These are phyloP conservation scores for Tulasnella sp. DNA, from an alignment of 768 basidiomycete species.

Conservation along the genomic window DNA sequence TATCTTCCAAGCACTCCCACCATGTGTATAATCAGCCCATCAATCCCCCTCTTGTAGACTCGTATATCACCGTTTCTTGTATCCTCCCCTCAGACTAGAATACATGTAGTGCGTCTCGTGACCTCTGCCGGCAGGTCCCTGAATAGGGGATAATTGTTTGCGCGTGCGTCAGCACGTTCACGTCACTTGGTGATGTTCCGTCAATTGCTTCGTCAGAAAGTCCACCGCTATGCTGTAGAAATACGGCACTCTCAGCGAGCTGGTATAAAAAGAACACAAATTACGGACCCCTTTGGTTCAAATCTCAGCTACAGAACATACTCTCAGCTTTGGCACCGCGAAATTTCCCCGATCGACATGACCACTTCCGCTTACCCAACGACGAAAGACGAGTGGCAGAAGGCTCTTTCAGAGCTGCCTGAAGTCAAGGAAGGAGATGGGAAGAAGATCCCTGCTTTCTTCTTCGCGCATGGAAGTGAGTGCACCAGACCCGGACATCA, in stretches of 20 bases:
- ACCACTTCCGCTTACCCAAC: background rate
- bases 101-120: background rate
- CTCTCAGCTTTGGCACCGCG: background rate
- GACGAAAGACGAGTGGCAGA: conserved; percentile 49
- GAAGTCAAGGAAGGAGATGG: conserved; percentile 52
- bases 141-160: background rate
- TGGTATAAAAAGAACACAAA: background rate
- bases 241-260: background rate
- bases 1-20: background rate
- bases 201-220: background rate
- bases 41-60: background rate
- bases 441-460: conserved; percentile 62
- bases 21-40: background rate
- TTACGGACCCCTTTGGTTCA: background rate
- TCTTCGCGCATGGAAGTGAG: conserved; percentile 69
- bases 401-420: conserved; percentile 60
- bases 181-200: background rate
- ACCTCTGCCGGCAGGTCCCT: background rate
- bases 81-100: background rate
- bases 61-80: background rate
- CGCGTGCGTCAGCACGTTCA: background rate
- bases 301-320: background rate
- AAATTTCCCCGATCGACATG: background rate
- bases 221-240: background rate
- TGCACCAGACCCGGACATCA: background rate